These are phyloP conservation scores for Noccaea caerulescens DNA, from an alignment of 345 rosid species.

Conservation along the genomic window DNA sequence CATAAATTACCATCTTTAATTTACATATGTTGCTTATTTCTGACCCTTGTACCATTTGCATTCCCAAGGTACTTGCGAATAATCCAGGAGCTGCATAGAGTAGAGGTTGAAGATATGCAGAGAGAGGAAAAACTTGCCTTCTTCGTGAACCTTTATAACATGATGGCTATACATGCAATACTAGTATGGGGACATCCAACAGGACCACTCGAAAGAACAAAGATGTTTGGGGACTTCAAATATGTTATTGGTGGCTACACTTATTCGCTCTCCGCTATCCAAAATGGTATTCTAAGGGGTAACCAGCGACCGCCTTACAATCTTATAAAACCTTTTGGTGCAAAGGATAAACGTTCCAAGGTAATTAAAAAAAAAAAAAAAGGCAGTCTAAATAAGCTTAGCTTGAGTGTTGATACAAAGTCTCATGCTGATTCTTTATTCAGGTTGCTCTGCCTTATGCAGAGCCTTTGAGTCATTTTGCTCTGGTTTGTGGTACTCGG, in stretches of 20 bases:
- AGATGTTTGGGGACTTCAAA: slow-evolving; percentile 73
- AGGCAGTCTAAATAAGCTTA: background rate
- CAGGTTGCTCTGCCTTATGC: slow-evolving; percentile 70
- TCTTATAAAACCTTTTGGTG: slow-evolving; percentile 76
- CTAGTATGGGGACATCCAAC: slow-evolving; percentile 70
- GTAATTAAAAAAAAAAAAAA: slow-evolving; percentile 31
- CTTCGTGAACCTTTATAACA: slow-evolving; percentile 82
- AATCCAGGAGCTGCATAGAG: slow-evolving; percentile 83
- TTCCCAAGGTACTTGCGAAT: slow-evolving; percentile 68
- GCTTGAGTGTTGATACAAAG: slow-evolving; percentile 3
- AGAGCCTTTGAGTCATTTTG: slow-evolving; percentile 78
- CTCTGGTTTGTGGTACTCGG: slow-evolving; percentile 75
- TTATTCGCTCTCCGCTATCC: slow-evolving; percentile 80
- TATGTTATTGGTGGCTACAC: slow-evolving; percentile 77
- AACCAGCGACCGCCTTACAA: slow-evolving; percentile 84
- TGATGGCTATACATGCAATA: slow-evolving; percentile 90
- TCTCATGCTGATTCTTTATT: slow-evolving; percentile 4
- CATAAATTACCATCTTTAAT: background rate
- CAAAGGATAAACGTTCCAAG: slow-evolving; percentile 67
- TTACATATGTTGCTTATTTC: slow-evolving; percentile 2
- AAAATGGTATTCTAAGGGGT: slow-evolving; percentile 81
- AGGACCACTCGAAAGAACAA: slow-evolving; percentile 73
- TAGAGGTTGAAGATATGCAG: slow-evolving; percentile 61
- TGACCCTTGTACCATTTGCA: slow-evolving; percentile 2
- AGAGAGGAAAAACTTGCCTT: slow-evolving; percentile 86